phyloP scores from a whole-genome alignment of 148 eudicot species.

The Arctostaphylos glauca region DNA sequence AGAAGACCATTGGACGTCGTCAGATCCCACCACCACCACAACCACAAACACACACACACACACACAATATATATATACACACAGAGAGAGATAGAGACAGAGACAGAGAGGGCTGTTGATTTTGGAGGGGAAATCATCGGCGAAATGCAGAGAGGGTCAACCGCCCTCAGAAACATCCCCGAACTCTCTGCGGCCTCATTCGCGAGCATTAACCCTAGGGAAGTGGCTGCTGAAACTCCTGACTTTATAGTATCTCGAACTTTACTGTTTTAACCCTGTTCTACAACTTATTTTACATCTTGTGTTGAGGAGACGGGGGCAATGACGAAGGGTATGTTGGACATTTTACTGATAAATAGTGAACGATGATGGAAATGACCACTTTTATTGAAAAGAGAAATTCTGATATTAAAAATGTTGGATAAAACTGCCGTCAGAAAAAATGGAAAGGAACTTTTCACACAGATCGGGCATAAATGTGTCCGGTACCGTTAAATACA shows the following conservation, averaged over 20 bases:
- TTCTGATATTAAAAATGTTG: no score
- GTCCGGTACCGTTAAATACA: no score
- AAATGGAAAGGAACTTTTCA: no score
- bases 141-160: not conserved
- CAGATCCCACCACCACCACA: not conserved
- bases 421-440: no score
- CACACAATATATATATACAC: not conserved
- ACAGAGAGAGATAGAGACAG: not conserved
- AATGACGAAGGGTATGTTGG: no score
- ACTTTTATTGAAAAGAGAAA: no score
- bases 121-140: not conserved
- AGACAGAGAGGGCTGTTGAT: not conserved
- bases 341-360: no score
- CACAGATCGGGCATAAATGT: no score
- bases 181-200: slow-evolving; percentile 5
- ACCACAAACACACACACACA: not conserved
- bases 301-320: no score
- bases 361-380: no score
- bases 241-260: not conserved
- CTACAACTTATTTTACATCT: not conserved
- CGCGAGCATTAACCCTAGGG: not conserved
- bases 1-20: not conserved
- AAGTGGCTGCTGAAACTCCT: not conserved
- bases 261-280: not conserved
- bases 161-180: not conserved